Conservation (phyloP, 2,329 filamentous ascomycete species). For the Fusarium tuaranense region DNA sequence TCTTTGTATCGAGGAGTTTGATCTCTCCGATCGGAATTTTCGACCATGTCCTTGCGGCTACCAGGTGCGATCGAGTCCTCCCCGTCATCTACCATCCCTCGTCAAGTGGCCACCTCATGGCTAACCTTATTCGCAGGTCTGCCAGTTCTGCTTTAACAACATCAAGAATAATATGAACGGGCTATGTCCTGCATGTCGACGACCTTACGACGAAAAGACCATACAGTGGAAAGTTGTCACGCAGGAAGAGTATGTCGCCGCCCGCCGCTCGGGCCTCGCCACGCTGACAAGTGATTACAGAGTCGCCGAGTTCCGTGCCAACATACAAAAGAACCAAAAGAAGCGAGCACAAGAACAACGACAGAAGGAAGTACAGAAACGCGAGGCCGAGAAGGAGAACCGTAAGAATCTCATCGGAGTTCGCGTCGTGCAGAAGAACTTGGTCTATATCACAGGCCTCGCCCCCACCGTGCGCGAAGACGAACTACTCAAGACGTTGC, state of each 20-base stretch:
- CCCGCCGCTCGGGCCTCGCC: conserved; percentile 4
- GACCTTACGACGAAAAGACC: conserved; percentile 95
- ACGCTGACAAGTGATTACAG: conserved; percentile 55
- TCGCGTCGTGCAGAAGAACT: conserved; percentile 96
- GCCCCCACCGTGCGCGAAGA: conserved; percentile 94
- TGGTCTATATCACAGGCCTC: conserved; percentile 96
- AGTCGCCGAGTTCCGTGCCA: conserved; percentile 79
- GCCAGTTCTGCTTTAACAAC: conserved; percentile 99
- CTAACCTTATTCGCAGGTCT: conserved; percentile 74
- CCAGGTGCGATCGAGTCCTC: conserved; percentile 73
- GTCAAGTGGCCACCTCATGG: conserved; percentile 33
- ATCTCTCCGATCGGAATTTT: conserved; percentile 97
- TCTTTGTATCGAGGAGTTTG: conserved; percentile 98
- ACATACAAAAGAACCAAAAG: conserved; percentile 91
- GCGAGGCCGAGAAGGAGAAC: conserved; percentile 94
- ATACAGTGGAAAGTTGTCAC: conserved; percentile 98
- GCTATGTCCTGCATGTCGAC: conserved; percentile 94
- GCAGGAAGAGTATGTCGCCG: conserved; percentile 83
- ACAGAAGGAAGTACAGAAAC: conserved; percentile 96
- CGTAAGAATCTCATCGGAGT: conserved; percentile 96
- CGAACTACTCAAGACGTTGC: conserved; percentile 88
- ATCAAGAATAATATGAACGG: conserved; percentile 99
- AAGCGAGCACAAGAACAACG: conserved; percentile 84
- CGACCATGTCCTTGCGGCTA: conserved; percentile 97
- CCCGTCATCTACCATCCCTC: background rate